These are phyloP conservation scores for Elaeis oleifera DNA, from an alignment of 202 grass and related monocot genomes.

Conservation along the genomic window DNA sequence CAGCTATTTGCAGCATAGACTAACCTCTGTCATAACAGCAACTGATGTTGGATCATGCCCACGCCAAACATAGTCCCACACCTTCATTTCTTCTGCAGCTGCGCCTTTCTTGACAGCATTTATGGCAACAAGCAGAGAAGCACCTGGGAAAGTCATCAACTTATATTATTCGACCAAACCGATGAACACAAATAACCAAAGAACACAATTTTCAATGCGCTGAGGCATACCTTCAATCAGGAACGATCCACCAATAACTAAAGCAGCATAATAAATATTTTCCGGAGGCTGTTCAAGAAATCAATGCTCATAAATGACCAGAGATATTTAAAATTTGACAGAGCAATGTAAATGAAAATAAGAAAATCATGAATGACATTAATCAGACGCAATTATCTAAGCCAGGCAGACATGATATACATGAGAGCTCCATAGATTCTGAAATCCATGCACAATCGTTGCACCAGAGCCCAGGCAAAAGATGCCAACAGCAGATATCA, in stretches of 20 bases:
- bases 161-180: not conserved
- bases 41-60: constrained; percentile 99
- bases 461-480: constrained; percentile 98
- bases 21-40: constrained; percentile 96
- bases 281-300: constrained; percentile 58
- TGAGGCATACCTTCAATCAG: constrained; percentile 79
- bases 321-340: constrained; percentile 4
- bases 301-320: constrained; percentile 1
- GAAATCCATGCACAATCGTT: constrained; percentile 95
- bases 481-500: constrained; percentile 99
- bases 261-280: constrained; percentile 91
- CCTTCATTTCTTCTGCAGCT: constrained; percentile 72
- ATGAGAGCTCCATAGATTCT: constrained; percentile 89
- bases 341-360: constrained; percentile 6
- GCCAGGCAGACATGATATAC: constrained; percentile 31
- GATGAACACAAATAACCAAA: constrained; percentile 1
- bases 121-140: constrained; percentile 92
- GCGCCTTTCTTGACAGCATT: constrained; percentile 98
- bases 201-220: not conserved
- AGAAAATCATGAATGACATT: constrained; percentile 6
- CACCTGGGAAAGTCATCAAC: constrained; percentile 46
- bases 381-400: constrained; percentile 9
- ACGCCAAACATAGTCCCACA: constrained; percentile 94
- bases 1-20: not conserved
- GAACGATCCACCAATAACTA: constrained; percentile 95